These are phyloP conservation scores for Chaetoscypha palmicola DNA, from an alignment of 2,329 filamentous ascomycete species.

Conservation along the genomic window DNA sequence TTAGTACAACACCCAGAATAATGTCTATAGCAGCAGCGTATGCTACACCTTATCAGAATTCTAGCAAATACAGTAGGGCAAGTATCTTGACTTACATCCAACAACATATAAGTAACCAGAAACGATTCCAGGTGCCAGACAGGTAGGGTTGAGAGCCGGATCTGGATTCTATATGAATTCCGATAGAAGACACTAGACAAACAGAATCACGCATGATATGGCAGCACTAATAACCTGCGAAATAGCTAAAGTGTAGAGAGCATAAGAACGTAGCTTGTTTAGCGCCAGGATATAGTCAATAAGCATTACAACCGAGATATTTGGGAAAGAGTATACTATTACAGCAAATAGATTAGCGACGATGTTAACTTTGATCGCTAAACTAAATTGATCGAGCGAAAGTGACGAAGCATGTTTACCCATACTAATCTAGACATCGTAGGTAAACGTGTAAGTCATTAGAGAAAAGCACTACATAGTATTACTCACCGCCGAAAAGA, in stretches of 20 bases:
- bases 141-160: constrained; percentile 1
- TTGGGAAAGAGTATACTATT: constrained; percentile 2
- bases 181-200: neutral
- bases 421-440: constrained; percentile 1
- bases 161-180: constrained; percentile 3
- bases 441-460: neutral
- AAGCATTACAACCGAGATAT: constrained; percentile 1
- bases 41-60: neutral
- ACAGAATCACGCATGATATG: constrained; percentile 1
- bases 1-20: neutral
- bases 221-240: neutral
- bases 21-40: neutral
- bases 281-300: neutral
- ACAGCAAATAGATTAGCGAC: constrained; percentile 1
- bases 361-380: neutral
- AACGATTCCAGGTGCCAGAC: neutral
- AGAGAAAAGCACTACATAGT: neutral
- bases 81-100: neutral
- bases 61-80: neutral
- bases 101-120: constrained; percentile 4
- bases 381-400: neutral
- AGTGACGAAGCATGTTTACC: neutral
- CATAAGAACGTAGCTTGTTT: neutral
- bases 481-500: neutral
- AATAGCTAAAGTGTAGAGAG: neutral